phyloP scores from a whole-genome alignment of 2,329 filamentous ascomycete genomes.

The Trichophyton verrucosum region DNA sequence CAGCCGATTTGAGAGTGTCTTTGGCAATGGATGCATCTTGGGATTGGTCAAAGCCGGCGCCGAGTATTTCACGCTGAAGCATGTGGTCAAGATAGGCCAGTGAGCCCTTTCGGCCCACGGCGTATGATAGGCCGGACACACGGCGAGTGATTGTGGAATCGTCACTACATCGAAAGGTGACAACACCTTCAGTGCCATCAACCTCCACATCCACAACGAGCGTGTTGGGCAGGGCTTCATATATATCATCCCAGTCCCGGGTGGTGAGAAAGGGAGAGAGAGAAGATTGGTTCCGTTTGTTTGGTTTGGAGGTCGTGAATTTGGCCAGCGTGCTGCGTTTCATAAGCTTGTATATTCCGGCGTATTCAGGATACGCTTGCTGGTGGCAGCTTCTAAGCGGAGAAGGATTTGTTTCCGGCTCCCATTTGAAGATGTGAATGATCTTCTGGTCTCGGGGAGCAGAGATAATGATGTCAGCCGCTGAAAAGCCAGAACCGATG shows the following conservation, averaged over 20 bases:
- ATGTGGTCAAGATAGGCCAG: conserved; percentile 39
- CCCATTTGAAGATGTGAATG: conserved; percentile 50
- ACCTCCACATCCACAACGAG: conserved; percentile 32
- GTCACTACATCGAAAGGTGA: conserved; percentile 34
- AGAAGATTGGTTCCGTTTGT: conserved; percentile 20
- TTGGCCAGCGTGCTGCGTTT: conserved; percentile 36
- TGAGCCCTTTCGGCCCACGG: conserved; percentile 44
- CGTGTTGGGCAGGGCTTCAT: conserved; percentile 46
- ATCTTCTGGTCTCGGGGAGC: conserved; percentile 39
- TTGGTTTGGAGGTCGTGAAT: conserved; percentile 9
- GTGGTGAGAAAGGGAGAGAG: conserved; percentile 37
- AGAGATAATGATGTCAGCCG: conserved; percentile 49
- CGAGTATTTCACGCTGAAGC: conserved; percentile 39
- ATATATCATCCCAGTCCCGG: conserved; percentile 39
- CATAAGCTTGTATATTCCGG: conserved; percentile 48
- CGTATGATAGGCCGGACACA: conserved; percentile 42
- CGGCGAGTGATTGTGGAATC: conserved; percentile 34
- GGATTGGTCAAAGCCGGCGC: conserved; percentile 12
- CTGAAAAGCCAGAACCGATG: conserved; percentile 50
- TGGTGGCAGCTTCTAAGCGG: conserved; percentile 48
- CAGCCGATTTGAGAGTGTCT: conserved; percentile 42
- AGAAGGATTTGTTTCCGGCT: conserved; percentile 42
- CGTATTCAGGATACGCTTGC: conserved; percentile 51
- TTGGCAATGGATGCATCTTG: conserved; percentile 34
- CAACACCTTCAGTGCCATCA: conserved; percentile 20